Evolutionary conservation across 1,139 yeast genomes (phyloP), one percentile per base, ranked within the genome.

Genomic region (Arxiozyma telluris): DNA sequence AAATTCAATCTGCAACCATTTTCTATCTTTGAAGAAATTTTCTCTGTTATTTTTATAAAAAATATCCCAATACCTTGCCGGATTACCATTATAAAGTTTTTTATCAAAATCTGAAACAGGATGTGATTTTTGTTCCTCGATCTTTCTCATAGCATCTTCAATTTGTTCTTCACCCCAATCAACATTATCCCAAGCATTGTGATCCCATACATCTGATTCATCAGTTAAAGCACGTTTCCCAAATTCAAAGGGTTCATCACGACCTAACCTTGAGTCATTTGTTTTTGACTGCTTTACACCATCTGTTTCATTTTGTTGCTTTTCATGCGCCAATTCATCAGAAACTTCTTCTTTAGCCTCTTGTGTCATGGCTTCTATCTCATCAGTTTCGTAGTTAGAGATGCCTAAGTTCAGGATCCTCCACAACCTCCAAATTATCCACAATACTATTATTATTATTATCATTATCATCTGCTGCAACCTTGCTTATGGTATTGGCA

Each of bases 181-280:
- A 22, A 90, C 97, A 67, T 94, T 96, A 68, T 93, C 99, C 82
- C 99, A 93, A 0, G 99, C 98, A 69, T 93, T 93, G 67, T 87
- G 96, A 59, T 80, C 80, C 82, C 96, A 93, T 1, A 94, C 96
- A 47, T 89, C 91, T 4, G 84, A 83, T 41, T 83, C 86, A 50
- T 83, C 80, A 6, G 78, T 79, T 56, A 93, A 75, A 60, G 73
- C 81, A 54, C 99, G 76, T 67, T 89, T 95, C 6, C 99, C 98
- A 70, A 93, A 93, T 20, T 84, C 84, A 70, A 88, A 93, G 2
- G 98, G 98, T 41, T 82, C 76, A 61, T 93, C 98, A 57, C 93
- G 87, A 1, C 96, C 94, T 23, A 85, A 76, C 56, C 93, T 72
- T 1, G 74, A 57, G 41, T 55, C 55, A n/a, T 52, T 41, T 17